Percentiles rank a stretch among this genome's conserved stretches.
phyloP scores from a whole-genome alignment of 495 filamentous ascomycete species.

The Tuber magnatum region DNA sequence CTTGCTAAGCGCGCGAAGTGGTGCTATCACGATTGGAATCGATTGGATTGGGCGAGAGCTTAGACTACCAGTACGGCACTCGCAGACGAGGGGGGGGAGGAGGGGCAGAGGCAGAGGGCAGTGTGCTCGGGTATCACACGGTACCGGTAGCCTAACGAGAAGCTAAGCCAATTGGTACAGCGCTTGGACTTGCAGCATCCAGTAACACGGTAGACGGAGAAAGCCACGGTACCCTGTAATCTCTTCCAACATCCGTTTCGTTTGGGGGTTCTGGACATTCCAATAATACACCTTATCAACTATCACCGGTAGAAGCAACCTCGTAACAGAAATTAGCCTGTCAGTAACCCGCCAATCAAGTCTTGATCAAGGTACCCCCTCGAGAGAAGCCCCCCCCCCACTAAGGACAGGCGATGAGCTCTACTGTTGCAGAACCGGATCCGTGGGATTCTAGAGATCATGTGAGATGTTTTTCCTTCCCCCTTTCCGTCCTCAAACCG shows the following conservation, averaged over 20 bases:
- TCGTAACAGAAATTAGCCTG: conserved; percentile 4
- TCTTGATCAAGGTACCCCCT: not conserved
- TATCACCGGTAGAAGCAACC: not conserved
- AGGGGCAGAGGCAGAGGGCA: not conserved
- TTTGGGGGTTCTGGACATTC: not conserved
- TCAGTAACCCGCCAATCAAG: not conserved
- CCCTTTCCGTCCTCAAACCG: not conserved
- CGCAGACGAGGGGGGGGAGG: not conserved
- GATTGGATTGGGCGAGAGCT: not conserved
- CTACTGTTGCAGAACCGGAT: not conserved
- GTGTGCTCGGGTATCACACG: not conserved
- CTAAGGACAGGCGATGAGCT: not conserved
- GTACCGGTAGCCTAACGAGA: not conserved
- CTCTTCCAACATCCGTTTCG: not conserved
- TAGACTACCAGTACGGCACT: not conserved
- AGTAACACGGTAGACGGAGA: not conserved
- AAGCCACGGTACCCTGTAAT: not conserved
- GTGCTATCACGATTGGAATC: not conserved
- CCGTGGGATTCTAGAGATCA: not conserved
- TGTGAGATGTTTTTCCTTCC: conserved; percentile 1
- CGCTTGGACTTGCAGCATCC: not conserved
- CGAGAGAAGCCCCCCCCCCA: not conserved
- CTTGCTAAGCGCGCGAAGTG: not conserved
- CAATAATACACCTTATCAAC: not conserved
- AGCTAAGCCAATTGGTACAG: not conserved